These are phyloP conservation scores for Trifolium dubium DNA, from an alignment of 306 rosid species.

Conservation along the genomic window DNA sequence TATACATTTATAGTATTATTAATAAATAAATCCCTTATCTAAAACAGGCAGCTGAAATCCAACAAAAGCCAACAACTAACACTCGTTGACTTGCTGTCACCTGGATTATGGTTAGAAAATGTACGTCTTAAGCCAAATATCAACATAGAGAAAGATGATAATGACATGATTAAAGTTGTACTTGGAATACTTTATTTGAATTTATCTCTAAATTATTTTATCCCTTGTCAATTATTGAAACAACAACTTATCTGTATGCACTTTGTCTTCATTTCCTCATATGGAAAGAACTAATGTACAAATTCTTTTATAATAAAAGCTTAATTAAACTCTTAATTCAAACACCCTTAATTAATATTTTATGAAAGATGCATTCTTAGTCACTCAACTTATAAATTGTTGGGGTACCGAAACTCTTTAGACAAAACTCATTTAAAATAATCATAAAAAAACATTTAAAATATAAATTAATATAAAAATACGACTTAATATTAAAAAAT, in stretches of 20 bases:
- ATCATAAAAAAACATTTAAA: too few relatives aligned
- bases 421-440: too few relatives aligned
- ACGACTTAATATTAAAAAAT: too few relatives aligned
- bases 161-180: conserved; percentile 1
- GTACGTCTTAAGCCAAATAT: not conserved
- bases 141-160: not conserved
- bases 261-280: not conserved
- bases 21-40: not conserved
- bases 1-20: not conserved
- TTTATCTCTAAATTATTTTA: not conserved
- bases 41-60: not conserved
- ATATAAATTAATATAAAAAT: too few relatives aligned
- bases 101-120: not conserved
- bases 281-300: not conserved
- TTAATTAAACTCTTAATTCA: not conserved
- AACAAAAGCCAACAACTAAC: conserved; percentile 21
- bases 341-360: not conserved
- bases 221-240: not conserved
- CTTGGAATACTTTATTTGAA: not conserved
- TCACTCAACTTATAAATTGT: too few relatives aligned
- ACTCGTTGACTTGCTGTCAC: conserved; percentile 29
- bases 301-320: not conserved
- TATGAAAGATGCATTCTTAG: too few relatives aligned
- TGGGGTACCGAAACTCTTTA: too few relatives aligned
- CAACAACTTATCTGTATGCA: not conserved